Evolutionary conservation across 2,329 filamentous ascomycete genomes (phyloP), one percentile per base, ranked within the genome.

Genomic region (Diplodia seriata): DNA sequence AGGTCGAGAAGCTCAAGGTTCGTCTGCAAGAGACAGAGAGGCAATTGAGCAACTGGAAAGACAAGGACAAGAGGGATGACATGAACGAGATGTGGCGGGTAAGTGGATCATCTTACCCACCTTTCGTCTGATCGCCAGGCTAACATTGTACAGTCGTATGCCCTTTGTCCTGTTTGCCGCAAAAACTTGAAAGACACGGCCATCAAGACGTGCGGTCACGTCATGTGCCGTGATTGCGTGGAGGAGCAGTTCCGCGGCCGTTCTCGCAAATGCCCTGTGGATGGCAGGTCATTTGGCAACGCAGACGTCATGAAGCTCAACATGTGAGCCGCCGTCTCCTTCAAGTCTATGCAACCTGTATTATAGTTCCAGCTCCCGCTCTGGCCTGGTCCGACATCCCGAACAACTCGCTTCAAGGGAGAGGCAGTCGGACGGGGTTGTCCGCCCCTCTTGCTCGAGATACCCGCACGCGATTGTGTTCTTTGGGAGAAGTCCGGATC

Each of bases 261-360:
- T 43, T 94, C 94, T 81, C 88, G 95, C 72, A 98, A 98, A 79
- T 99, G 95, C 76, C 95, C 95, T 2, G 94, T 92, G 73, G 99
- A 96, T 84, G 93, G 91, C 74, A 91, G 91, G 80, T 89, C 92
- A 4, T 99, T 99, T 77, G 94, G 97, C 74, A 91, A 89, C 77
- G 91, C 91, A 79, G 95, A 99, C 77, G 89, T 93, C 70, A 96
- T 97, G 92, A 81, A 76, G 40, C 81, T 84, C 54, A 77, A 79
- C 69, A 61, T 69, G 56, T 69, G 68, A 69, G 63, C 50, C 23
- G 20, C 5, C 55, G 43, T 53, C 40, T 38, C 23, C 43, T 49
- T 38, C 63, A n/a, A 59, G 12, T 53, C 50, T 33, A 40, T 36
- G 40, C 54, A 31, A 43, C 56, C 47, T 67, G 56, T 67, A 67